phyloP scores from a whole-genome alignment of 2,329 filamentous ascomycete genomes.

The Periglandula ipomoeae region DNA sequence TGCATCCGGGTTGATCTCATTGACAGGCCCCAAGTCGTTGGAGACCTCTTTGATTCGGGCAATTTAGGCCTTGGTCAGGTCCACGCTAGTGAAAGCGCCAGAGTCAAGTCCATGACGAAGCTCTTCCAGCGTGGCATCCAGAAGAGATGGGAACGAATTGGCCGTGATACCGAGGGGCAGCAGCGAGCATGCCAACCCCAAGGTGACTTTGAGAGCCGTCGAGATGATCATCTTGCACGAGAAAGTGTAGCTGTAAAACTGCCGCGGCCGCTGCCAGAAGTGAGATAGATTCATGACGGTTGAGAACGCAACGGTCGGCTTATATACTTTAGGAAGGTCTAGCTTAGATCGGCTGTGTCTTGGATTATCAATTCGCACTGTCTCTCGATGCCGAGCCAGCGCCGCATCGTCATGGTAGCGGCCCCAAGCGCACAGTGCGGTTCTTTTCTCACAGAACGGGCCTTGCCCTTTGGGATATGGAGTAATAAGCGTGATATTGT shows the following conservation, averaged over 20 bases:
- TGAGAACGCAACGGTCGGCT: not conserved
- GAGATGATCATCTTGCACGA: not conserved
- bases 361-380: too few species aligned
- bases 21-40: constrained; percentile 19
- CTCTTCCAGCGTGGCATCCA: constrained; percentile 15
- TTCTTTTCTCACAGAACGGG: too few species aligned
- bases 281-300: not conserved
- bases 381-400: too few species aligned
- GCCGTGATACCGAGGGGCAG: not conserved
- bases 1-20: constrained; percentile 29
- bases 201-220: not conserved
- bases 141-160: constrained; percentile 8
- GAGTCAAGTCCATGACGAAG: constrained; percentile 12
- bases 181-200: constrained; percentile 1
- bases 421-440: too few species aligned
- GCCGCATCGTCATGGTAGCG: too few species aligned
- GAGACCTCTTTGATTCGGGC: constrained; percentile 19
- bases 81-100: constrained; percentile 25
- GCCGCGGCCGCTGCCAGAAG: not conserved
- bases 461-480: too few species aligned
- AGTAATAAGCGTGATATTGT: too few species aligned
- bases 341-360: not conserved
- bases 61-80: constrained; percentile 24
- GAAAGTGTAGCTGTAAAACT: not conserved
- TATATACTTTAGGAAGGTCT: not conserved